Conservation (phyloP, 495 filamentous ascomycete species). For the Hypoxylon subgilvum region DNA sequence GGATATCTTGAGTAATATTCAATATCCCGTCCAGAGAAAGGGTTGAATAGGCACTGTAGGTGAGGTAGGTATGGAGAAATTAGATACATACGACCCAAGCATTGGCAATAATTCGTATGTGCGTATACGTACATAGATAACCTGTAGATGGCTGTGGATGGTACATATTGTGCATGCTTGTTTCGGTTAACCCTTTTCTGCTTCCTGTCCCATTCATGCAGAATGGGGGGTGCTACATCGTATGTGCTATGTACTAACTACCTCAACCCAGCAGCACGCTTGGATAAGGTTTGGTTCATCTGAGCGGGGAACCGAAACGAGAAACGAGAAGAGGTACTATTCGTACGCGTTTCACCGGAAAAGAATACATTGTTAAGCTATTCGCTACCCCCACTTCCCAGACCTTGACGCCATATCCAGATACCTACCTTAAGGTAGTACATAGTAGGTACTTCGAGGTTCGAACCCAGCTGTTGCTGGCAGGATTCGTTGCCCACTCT, state of each 20-base stretch:
- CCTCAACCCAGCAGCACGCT: slow-evolving; percentile 10
- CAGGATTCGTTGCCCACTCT: slow-evolving; percentile 26
- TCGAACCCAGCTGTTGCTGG: slow-evolving; percentile 18
- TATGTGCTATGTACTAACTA: neutral
- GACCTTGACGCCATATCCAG: slow-evolving; percentile 14
- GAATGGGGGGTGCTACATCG: neutral
- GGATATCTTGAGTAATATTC: too few species aligned
- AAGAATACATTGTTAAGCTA: too few species aligned
- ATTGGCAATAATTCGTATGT: too few species aligned
- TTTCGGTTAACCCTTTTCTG: slow-evolving; percentile 31
- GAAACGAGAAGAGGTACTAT: slow-evolving; percentile 7
- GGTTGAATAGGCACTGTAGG: too few species aligned
- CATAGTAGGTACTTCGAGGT: too few species aligned
- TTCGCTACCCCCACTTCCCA: neutral
- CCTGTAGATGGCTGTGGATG: neutral
- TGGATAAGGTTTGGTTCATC: slow-evolving; percentile 29
- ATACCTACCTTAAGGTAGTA: too few species aligned
- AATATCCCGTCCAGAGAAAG: too few species aligned
- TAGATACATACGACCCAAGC: too few species aligned
- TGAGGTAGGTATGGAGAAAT: neutral
- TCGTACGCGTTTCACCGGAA: neutral
- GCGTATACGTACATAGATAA: too few species aligned
- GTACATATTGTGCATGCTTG: neutral
- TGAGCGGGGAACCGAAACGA: slow-evolving; percentile 20
- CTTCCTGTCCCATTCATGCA: slow-evolving; percentile 1